These are phyloP conservation scores for Aspergillus ibericus DNA, from an alignment of 2,329 filamentous ascomycete species.

Conservation along the genomic window DNA sequence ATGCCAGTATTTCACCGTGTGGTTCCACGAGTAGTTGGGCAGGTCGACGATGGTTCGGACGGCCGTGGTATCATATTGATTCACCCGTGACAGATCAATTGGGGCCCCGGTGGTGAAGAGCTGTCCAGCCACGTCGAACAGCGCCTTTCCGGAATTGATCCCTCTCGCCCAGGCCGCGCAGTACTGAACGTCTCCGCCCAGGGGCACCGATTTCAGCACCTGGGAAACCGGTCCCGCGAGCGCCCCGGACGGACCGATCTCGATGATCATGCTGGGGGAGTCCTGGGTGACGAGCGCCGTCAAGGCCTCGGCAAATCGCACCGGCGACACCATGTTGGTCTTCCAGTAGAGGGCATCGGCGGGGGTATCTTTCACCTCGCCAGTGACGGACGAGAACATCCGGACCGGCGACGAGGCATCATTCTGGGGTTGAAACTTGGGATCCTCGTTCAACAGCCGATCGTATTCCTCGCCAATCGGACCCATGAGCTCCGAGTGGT, in stretches of 20 bases:
- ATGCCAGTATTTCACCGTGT: conserved; percentile 25
- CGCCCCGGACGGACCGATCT: no score
- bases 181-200: no score
- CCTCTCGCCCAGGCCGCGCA: no score
- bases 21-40: conserved; percentile 30
- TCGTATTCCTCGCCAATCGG: no score
- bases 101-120: conserved; percentile 4
- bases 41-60: conserved; percentile 25
- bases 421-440: no score
- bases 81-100: conserved; percentile 2
- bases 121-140: conserved; percentile 9
- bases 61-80: no score
- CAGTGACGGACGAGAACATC: conserved; percentile 2
- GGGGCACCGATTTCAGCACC: no score
- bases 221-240: no score
- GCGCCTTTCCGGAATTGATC: conserved; percentile 24
- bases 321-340: conserved; percentile 8
- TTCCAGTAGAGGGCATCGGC: conserved; percentile 7
- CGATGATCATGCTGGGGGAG: no score
- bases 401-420: no score
- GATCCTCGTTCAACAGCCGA: no score
- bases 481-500: conserved; percentile 30
- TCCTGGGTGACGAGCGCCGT: no score
- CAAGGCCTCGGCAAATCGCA: conserved; percentile 9
- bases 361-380: not conserved